Evolutionary conservation across 208 protist genomes (phyloP), one percentile per base, ranked within the genome.

Genomic region (Leishmania braziliensis): DNA sequence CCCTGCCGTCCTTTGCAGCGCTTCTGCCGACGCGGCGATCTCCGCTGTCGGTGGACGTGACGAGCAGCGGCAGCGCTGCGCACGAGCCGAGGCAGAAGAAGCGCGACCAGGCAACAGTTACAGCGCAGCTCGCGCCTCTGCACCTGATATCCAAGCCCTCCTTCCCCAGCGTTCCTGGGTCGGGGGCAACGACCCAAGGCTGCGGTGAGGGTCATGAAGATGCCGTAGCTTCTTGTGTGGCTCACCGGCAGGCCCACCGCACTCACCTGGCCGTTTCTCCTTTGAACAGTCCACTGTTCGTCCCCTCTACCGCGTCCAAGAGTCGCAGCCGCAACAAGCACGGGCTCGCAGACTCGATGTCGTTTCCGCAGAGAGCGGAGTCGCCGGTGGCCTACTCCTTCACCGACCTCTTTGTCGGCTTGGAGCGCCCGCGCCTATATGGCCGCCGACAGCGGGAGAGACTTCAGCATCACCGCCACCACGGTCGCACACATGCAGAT

Each of bases 351-450:
- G 76, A 62, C 63, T 51, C 29, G 53, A n/a, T 29, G 39, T 48
- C 62, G 63, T 48, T 54, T 8, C 46, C 58, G 29, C 78, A 81
- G 43, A 54, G 12, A 29, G 16, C 62, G n/a, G 53, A n/a, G 29
- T 46, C 76, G 18, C 56, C 36, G 14, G 78, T 46, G 1, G 2
- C 51, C 50, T 56, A 72, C 36, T 75, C 62, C n/a, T 79, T 85
- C 54, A 79, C 82, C 4, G 77, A 85, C 33, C 75, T 85, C 12
- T 85, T 82, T 46, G 82, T 85, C 1, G 82, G 82, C 5, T 69
- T 85, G 46, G 72, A 79, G 77, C 73, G 73, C 14, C 82, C 82
- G 1, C 82, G 78, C 1, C 53, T 65, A 62, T 71, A 79, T 53
- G 16, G 65, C 63, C 65, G 54, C 33, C 33, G 71, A n/a, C 82